A percentile compares a stretch with the other conserved stretches of the same genome.
Conservation (phyloP, 176 grass and related monocot genomes). For the Aechmea fasciata region DNA sequence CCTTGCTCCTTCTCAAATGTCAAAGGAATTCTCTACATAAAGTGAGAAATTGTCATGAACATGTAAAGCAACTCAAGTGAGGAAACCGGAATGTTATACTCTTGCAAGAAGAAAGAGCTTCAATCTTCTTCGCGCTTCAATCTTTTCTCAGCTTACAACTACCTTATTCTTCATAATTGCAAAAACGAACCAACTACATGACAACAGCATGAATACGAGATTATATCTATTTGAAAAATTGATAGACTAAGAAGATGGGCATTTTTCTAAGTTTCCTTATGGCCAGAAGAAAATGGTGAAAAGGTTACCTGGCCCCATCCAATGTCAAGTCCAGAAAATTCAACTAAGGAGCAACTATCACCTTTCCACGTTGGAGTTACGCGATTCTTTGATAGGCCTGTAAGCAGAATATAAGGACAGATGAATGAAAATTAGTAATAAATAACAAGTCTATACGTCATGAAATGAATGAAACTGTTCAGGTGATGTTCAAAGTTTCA, state of each 20-base stretch:
- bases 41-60: constrained; percentile 2
- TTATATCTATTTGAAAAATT: background rate
- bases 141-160: no score
- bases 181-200: background rate
- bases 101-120: background rate
- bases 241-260: background rate
- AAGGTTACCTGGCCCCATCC: constrained; percentile 86
- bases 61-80: background rate
- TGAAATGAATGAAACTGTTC: no score
- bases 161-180: no score
- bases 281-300: background rate
- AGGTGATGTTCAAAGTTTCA: no score
- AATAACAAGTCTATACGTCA: no score
- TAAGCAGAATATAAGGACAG: constrained; percentile 48
- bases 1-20: constrained; percentile 44
- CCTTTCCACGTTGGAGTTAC: constrained; percentile 69
- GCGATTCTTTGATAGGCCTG: constrained; percentile 46
- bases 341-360: constrained; percentile 56
- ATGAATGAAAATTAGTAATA: constrained; percentile 14
- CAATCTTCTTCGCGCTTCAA: background rate
- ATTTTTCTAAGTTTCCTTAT: background rate
- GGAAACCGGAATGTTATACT: background rate
- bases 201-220: background rate
- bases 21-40: constrained; percentile 55
- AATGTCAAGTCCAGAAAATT: constrained; percentile 94